Conservation (phyloP, 2,329 filamentous ascomycete genomes). For the Aspergillus persii region DNA sequence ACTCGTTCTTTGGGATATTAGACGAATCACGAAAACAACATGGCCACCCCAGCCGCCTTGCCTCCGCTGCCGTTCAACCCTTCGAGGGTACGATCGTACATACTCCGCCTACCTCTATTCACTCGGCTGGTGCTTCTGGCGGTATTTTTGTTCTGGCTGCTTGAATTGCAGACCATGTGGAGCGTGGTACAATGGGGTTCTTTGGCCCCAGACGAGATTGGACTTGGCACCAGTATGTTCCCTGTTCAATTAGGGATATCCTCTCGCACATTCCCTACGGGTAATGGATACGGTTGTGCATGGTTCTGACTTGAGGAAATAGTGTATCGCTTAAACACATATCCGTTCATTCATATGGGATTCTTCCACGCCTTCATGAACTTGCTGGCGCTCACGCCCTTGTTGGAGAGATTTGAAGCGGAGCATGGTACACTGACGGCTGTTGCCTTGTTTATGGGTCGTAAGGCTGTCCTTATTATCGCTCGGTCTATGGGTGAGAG, state of each 20-base stretch:
- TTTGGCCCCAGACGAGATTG: slow-evolving; percentile 73
- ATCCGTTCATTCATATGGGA: slow-evolving; percentile 78
- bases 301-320: slow-evolving; percentile 10
- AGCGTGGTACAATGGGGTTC: slow-evolving; percentile 74
- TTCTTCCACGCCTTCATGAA: slow-evolving; percentile 81
- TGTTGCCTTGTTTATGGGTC: slow-evolving; percentile 84
- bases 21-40: slow-evolving; percentile 19
- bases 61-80: slow-evolving; percentile 65
- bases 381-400: slow-evolving; percentile 73
- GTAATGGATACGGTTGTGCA: neutral
- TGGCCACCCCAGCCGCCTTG: slow-evolving; percentile 49
- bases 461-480: slow-evolving; percentile 54
- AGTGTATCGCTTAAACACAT: slow-evolving; percentile 95
- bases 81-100: slow-evolving; percentile 72
- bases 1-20: neutral
- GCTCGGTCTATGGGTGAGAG: slow-evolving; percentile 2
- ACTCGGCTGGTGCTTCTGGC: slow-evolving; percentile 68
- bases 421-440: slow-evolving; percentile 89
- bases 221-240: slow-evolving; percentile 65
- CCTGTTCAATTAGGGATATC: neutral
- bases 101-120: slow-evolving; percentile 82
- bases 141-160: slow-evolving; percentile 68
- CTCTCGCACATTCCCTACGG: neutral
- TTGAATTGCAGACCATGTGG: slow-evolving; percentile 68
- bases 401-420: slow-evolving; percentile 88